Evolutionary conservation across 352 stramenopile genomes (phyloP), one percentile per base, ranked within the genome.

Genomic region (Aphanomyces cochlioides): DNA sequence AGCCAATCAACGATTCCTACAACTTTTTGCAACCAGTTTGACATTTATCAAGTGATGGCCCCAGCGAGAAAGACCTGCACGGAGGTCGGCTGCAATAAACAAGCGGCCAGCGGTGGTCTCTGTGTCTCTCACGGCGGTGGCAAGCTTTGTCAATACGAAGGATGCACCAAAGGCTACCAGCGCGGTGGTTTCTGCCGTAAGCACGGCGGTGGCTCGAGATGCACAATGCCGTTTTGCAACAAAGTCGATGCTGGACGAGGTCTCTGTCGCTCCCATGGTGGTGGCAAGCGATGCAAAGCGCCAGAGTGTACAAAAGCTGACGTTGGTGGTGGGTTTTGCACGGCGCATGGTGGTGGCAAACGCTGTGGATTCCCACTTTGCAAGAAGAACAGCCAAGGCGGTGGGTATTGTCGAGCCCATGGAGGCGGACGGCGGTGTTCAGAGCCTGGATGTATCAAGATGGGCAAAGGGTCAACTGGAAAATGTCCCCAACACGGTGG

Each of bases 121-220:
- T 96, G 88, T 74, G 88, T 96, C n/a, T 75, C 73, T 15, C 88
- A 96, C 47, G 88, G 88, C 66, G 88, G 88, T 63, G 88, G 88
- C 56, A 92, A 89, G 67, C 91, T 91, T 66, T 94, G 86, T 57
- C 82, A 77, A 12, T 90, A 84, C 56, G 75, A 79, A 5, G 83
- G 82, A 0, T 94, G 86, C 67, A 75, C 63, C 5, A 94, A 94
- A 72, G 86, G 86, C 2, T 90, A 90, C 50, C 86, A 94, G 61
- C 90, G 83, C 0, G 86, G 86, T 72, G 85, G 85, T 1, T 94
- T 89, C 69, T 94, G 84, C 56, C 73, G 84, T 48, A 77, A 80
- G 19, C 86, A 94, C 67, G 86, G 86, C 38, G 86, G 86, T 21
- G 86, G 86, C n/a, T 83, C 84, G 12, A 82, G 85, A 13, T 94